Base-by-base conservation (phyloP, 1,284 basidiomycete species). In the Marasmius tenuissimus region DNA sequence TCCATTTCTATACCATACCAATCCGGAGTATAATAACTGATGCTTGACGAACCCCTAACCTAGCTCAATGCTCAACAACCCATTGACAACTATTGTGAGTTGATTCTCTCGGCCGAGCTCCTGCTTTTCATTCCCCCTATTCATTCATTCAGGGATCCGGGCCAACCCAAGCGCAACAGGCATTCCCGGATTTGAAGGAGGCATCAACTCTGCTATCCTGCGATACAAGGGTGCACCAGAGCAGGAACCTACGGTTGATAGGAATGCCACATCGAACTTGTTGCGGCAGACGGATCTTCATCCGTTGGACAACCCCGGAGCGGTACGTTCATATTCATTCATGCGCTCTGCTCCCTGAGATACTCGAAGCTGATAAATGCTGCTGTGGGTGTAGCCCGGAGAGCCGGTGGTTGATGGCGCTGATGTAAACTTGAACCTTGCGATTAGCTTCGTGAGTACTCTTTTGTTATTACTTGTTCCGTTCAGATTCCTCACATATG, bases 191-290 rank as follows among this genome's bases (percentile, higher is more conserved):
- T 72, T 76, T 59, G 61, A 62, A 8, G 66, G 66, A 12, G 76
- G 76, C 4, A 61, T 69, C 53, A 81, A 78, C 68, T 72, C 75
- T 6, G 81, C 80, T 7, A 78, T 84, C 45, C 62, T 83, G 10
- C 75, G 77, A n/a, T 83, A 83, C 62, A 63, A 63, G 1, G 79
- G 77, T 14, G 81, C 81, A 5, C 60, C 70, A 0, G 78, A 79
- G 14, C 79, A 78, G 5, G 78, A 79, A 11, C 79, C 79, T 8
- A 73, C 68, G 16, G 72, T 73, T 50, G 61, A 18, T 12, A 10
- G 16, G 11, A 35, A 34, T 37, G 33, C 12, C 9, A 54, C 8
- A 2, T 11, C 8, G 16, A 34, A 9, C 12, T 38, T 54, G 34
- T 49, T 11, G 6, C 10, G 3, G 10, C 27, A 11, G 18, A 49